A percentile compares a stretch with the other conserved stretches of the same genome.
These are phyloP conservation scores for Microcyclospora tardicrescens DNA, from an alignment of 2,329 filamentous ascomycete species.

Conservation along the genomic window DNA sequence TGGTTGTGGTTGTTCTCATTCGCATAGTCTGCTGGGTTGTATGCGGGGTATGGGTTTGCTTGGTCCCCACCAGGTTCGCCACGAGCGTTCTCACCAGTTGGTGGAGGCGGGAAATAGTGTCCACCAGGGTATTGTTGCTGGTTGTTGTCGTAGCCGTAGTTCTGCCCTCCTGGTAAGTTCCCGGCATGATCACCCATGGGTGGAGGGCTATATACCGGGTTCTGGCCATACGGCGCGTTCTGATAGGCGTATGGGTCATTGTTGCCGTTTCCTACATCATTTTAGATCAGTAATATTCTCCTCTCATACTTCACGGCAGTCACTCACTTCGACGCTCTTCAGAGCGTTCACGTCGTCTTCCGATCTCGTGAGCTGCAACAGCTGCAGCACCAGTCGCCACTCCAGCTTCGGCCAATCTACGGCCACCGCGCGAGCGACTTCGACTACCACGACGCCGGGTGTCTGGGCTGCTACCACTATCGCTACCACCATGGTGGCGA, in stretches of 20 bases:
- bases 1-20: constrained; percentile 9
- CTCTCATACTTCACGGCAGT: constrained; percentile 2
- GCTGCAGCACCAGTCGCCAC: constrained; percentile 46
- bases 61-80: constrained; percentile 14
- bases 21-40: constrained; percentile 23
- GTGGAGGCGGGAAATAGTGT: constrained; percentile 39
- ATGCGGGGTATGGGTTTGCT: constrained; percentile 19
- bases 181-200: constrained; percentile 21
- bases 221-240: constrained; percentile 4
- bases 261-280: too few relatives aligned
- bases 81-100: constrained; percentile 14
- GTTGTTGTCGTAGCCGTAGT: constrained; percentile 16
- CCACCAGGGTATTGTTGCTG: constrained; percentile 28
- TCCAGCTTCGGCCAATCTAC: constrained; percentile 41
- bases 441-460: constrained; percentile 22
- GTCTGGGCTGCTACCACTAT: constrained; percentile 28
- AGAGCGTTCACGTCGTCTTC: constrained; percentile 44
- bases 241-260: constrained; percentile 12
- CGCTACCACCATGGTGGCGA: constrained; percentile 31
- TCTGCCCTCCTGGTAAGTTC: constrained; percentile 15
- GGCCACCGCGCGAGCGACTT: constrained; percentile 34
- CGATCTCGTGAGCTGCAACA: constrained; percentile 41
- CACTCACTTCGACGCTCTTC: constrained; percentile 28
- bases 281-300: constrained; percentile 5
- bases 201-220: constrained; percentile 20